phyloP scores from a whole-genome alignment of 768 basidiomycete species.

The Myochromella boudieri region DNA sequence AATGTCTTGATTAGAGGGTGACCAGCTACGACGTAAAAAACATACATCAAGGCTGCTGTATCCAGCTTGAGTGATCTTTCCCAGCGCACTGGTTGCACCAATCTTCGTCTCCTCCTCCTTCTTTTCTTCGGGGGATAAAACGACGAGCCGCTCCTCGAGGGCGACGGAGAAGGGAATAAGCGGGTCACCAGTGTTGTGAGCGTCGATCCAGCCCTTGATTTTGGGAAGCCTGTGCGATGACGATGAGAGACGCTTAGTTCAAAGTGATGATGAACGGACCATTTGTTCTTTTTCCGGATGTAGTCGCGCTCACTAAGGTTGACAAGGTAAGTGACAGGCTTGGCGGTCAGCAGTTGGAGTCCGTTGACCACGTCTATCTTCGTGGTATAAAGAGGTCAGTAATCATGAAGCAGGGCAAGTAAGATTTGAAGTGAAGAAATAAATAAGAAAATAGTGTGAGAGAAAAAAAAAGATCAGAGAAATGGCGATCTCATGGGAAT shows the following conservation, averaged over 20 bases:
- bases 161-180: constrained; percentile 97
- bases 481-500: constrained; percentile 58
- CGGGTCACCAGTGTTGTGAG: constrained; percentile 92
- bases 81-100: constrained; percentile 74
- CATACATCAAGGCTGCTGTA: constrained; percentile 82
- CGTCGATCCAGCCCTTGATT: constrained; percentile 98
- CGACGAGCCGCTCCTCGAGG: constrained; percentile 84
- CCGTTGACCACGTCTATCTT: constrained; percentile 91
- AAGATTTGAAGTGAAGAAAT: not conserved
- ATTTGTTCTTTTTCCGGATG: constrained; percentile 98
- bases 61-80: constrained; percentile 95
- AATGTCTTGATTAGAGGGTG: constrained; percentile 1
- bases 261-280: constrained; percentile 43
- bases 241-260: not conserved
- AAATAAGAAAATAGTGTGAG: constrained; percentile 5
- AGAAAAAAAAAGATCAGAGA: constrained; percentile 31
- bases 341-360: constrained; percentile 90
- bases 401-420: constrained; percentile 8
- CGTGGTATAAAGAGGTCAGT: constrained; percentile 18
- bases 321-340: constrained; percentile 96
- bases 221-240: constrained; percentile 69
- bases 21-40: constrained; percentile 9
- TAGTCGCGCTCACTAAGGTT: constrained; percentile 96
- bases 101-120: constrained; percentile 75
- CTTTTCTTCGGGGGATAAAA: constrained; percentile 64